Conservation (phyloP, 306 rosid genomes). For the Ammopiptanthus mongolicus region DNA sequence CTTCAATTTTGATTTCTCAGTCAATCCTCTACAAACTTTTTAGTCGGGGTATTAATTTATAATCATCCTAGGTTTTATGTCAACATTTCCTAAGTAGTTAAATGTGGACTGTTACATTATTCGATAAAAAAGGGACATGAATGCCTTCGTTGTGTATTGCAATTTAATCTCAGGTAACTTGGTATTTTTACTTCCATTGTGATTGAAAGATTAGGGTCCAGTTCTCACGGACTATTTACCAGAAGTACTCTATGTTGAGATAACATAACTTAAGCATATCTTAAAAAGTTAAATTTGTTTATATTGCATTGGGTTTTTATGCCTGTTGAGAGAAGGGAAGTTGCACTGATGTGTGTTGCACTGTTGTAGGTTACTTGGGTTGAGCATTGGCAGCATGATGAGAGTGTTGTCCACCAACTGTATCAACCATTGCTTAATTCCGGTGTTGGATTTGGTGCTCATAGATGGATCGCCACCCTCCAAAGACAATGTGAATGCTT, state of each 20-base stretch:
- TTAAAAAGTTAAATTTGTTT: neutral
- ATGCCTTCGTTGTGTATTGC: neutral
- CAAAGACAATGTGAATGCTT: slow-evolving; percentile 85
- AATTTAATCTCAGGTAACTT: neutral
- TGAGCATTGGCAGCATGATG: slow-evolving; percentile 84
- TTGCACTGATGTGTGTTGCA: neutral
- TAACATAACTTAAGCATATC: neutral
- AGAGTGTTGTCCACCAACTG: slow-evolving; percentile 55
- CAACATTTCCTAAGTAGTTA: slow-evolving; percentile 30
- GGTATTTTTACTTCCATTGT: neutral
- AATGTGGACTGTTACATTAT: slow-evolving; percentile 16
- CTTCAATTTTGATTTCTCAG: slow-evolving; percentile 35
- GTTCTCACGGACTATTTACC: neutral
- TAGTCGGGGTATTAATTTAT: slow-evolving; percentile 18
- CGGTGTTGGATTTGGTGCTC: slow-evolving; percentile 86
- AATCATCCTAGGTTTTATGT: slow-evolving; percentile 33
- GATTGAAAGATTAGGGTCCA: neutral
- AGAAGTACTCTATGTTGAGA: neutral
- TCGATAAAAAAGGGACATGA: neutral
- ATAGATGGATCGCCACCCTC: slow-evolving; percentile 84
- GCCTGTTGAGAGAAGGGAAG: neutral
- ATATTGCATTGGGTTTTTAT: neutral
- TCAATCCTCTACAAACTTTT: slow-evolving; percentile 27
- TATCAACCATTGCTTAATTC: slow-evolving; percentile 52
- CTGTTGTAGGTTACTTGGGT: slow-evolving; percentile 80